Evolutionary conservation across 208 protist species (phyloP), one percentile per base, ranked within the genome.

Genomic region (Kentomonas sorsogonicus): DNA sequence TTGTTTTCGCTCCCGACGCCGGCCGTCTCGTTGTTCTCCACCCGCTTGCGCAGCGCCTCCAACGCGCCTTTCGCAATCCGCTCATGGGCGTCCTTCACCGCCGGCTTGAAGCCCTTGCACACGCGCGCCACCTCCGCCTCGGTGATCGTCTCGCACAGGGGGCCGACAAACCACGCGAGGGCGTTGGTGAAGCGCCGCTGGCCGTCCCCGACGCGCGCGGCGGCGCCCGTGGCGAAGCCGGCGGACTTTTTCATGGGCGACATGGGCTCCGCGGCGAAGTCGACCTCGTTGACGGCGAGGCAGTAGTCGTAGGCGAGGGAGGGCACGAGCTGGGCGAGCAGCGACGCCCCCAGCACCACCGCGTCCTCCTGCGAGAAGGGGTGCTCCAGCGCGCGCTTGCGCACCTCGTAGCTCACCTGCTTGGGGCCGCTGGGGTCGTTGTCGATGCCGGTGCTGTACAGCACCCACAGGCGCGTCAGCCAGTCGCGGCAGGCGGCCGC

Each of bases 121-220:
- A 70, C 65, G 27, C 68, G 72, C 1, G 66, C 47, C 18, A 86
- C 10, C 51, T 92, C 81, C 10, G 68, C 67, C 26, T 86, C 77
- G 10, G 85, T 92, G 13, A 92, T 45, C 3, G 85, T 86, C 31
- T 92, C 85, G 25, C 87, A 58, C 41, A 92, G 58, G 11, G 68
- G 61, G 0, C 81, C 85, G 10, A 92, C 41, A 51, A 77, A 82
- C 3, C 59, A 52, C 26, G 76, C 45, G 11, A 89, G 64, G 4
- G 77, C 69, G 31, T 60, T 53, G 5, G 77, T 69, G 45, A 92
- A 92, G 20, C 64, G 43, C 20, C 54, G 55, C 26, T 81, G 74
- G n/a, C 57, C 31, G 15, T 46, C 50, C 34, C 69, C 75, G 25
- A 61, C 52, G 33, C 60, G 57, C 31, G 2, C 31, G 38, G 56